phyloP scores from a whole-genome alignment of 257 asterid genomes.

The Solanum sitiens region DNA sequence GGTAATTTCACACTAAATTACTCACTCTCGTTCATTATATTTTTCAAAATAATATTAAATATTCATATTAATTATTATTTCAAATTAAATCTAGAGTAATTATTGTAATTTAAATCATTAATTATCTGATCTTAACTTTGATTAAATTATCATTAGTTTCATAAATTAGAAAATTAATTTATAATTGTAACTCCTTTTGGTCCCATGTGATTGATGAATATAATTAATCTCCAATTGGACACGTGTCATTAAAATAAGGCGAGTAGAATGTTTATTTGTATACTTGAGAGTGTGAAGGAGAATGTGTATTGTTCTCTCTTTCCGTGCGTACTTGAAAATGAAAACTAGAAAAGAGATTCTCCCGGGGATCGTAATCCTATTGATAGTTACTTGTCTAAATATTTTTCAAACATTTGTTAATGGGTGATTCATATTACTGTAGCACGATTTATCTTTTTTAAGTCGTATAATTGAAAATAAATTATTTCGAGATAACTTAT shows the following conservation, averaged over 20 bases:
- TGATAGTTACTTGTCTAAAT: not conserved
- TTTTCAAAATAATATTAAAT: no score
- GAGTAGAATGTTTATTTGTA: not conserved
- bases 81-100: not conserved
- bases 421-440: no score
- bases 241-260: not conserved
- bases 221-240: not conserved
- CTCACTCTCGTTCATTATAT: not conserved
- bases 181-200: not conserved
- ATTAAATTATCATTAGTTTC: not conserved
- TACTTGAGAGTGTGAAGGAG: not conserved
- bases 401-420: no score
- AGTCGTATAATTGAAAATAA: rapidly evolving
- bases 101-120: not conserved
- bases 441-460: no score
- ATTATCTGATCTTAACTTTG: not conserved
- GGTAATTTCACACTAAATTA: constrained; percentile 25
- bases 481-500: no score
- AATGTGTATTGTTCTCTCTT: not conserved
- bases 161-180: not conserved
- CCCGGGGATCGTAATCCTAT: constrained; percentile 1
- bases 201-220: not conserved
- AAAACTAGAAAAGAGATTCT: not conserved
- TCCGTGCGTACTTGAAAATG: constrained; percentile 18
- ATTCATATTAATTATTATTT: no score